Evolutionary conservation across 768 basidiomycete species (phyloP), one percentile per base, ranked within the genome.

Genomic region (Kwoniella dendrophila): DNA sequence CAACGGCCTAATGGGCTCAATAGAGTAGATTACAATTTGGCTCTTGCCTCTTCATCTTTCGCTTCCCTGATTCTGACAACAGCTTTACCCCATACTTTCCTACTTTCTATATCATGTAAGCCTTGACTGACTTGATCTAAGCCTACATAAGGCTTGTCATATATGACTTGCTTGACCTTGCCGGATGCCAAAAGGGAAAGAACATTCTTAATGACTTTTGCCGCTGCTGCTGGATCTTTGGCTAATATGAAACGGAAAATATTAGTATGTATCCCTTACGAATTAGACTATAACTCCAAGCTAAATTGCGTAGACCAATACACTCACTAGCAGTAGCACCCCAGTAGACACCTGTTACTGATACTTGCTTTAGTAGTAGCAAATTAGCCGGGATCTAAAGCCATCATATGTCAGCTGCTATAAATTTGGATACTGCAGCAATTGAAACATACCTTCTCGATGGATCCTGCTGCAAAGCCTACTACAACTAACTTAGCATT

Each of bases 1-100:
- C n/a, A n/a, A n/a, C n/a, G n/a, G n/a, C n/a, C n/a, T n/a, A n/a
- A n/a, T n/a, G n/a, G n/a, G n/a, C n/a, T n/a, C n/a, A n/a, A n/a
- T n/a, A n/a, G n/a, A n/a, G n/a, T n/a, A n/a, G 18, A 54, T 32
- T 56, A 56, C 43, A 56, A 56, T 20, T 56, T 56, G 14, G 55
- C 55, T 56, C 12, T 56, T n/a, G 24, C 59, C 20, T 29, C 24
- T 1, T 33, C 43, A 6, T 38, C 47, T 14, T 58, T 14, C 14
- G n/a, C 45, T 3, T 27, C 30, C 30, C 56, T 70, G 12, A 98
- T 77, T 51, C 81, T 83, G 7, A 90, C 84, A 26, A 94, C 82
- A 0, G 83, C 89, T 74, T 97, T 97, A 0, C 95, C 95, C 90
- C 92, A 98, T 4, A 92, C 94, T 80, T 90, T 85, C 65, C 95